Base-by-base conservation (phyloP, 2,329 filamentous ascomycete genomes). In the Parastagonospora nodorum region DNA sequence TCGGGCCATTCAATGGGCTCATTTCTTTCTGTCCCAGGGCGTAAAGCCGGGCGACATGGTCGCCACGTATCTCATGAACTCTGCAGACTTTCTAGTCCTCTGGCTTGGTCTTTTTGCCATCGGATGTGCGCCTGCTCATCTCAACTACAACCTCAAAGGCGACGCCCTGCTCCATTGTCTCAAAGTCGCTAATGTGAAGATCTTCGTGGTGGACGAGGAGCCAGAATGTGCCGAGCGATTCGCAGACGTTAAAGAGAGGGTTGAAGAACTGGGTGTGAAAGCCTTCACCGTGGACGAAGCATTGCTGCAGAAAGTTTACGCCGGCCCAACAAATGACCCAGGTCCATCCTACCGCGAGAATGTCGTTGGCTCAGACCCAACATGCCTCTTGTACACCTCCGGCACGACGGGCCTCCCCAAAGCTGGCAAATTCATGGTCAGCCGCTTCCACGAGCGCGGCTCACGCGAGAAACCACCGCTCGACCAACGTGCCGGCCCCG, bases 391-490 rank as follows among this genome's bases (percentile, higher is more conserved):
- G 50, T 92, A 90, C 67, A 92, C 88, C 0, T 85, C 84, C 45
- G 88, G 88, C 16, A 91, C 88, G 0, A 92, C 88, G 0, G 88
- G 88, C 0, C 67, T 89, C 50, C 88, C 88, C 2, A 92, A 92
- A 68, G 68, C 60, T 7, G 62, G 61, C 7, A 67, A 65, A 32
- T 71, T 65, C 45, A 64, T 59, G 41, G 54, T 68, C 4, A 58
- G 45, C 9, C 63, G 67, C 15, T 69, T 56, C 44, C 64, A 71
- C 31, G 66, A 67, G 1, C 58, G 76, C 4, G 68, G 75, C 2
- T 59, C 62, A 28, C 60, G 74, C 1, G 69, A 75, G 1, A 66
- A 68, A 6, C 58, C 66, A 1, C 54, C 66, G 1, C 70, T 69
- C 19, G 67, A 64, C 15, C 69, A 77, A 30, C 66, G 59, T 8